Percentiles rank a stretch among this genome's conserved stretches.
phyloP scores from a whole-genome alignment of 257 asterid genomes.

The Gentiana dahurica region DNA sequence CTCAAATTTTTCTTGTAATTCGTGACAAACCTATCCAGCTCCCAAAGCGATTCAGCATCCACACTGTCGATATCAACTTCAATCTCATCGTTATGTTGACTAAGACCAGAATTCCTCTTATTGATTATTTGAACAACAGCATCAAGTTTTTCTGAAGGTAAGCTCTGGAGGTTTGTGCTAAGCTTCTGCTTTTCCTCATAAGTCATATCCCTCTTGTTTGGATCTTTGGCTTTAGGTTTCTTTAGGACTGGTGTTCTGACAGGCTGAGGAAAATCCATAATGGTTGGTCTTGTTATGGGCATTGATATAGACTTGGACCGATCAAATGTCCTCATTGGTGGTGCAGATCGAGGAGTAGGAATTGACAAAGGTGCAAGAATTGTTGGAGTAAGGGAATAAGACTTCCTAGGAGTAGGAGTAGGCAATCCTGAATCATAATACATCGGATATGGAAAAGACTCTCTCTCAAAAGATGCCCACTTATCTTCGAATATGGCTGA shows the following conservation, averaged over 20 bases:
- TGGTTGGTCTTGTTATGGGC: constrained; percentile 35
- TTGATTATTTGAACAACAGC: constrained; percentile 84
- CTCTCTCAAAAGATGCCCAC: constrained; percentile 67
- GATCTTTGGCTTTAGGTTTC: constrained; percentile 97
- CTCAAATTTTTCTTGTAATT: constrained; percentile 88
- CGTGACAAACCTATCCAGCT: constrained; percentile 92
- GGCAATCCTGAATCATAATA: constrained; percentile 55
- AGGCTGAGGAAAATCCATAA: constrained; percentile 29
- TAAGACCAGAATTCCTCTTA: constrained; percentile 63
- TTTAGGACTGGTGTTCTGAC: constrained; percentile 69
- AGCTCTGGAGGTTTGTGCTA: constrained; percentile 72
- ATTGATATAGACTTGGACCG: constrained; percentile 34
- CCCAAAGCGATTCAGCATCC: constrained; percentile 96
- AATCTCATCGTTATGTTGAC: constrained; percentile 80
- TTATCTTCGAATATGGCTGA: constrained; percentile 66
- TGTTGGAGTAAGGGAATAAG: constrained; percentile 19
- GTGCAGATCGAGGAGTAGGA: constrained; percentile 23
- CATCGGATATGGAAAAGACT: constrained; percentile 44
- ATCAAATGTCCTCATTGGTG: constrained; percentile 31
- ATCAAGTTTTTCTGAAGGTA: constrained; percentile 89
- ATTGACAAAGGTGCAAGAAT: constrained; percentile 13
- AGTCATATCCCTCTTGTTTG: constrained; percentile 88
- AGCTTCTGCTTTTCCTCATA: constrained; percentile 92
- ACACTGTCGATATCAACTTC: constrained; percentile 94
- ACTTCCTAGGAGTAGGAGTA: constrained; percentile 50